Base-by-base conservation (phyloP, 371 early-diverging fungal genomes). In the Chytridium lagenaria region DNA sequence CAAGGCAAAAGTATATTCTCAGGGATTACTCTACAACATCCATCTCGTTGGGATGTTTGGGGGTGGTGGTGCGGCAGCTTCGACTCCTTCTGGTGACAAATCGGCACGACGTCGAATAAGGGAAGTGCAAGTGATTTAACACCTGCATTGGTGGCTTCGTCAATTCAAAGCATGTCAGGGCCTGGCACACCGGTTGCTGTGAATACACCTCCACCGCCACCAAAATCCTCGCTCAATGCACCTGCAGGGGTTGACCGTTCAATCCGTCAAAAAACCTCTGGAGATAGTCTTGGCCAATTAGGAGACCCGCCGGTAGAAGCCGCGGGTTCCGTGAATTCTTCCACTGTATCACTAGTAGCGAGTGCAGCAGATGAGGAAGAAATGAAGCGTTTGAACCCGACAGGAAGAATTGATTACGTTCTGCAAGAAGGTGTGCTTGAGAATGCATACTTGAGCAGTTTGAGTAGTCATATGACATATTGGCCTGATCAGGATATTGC, bases 351-450 rank as follows among this genome's bases (percentile, higher is more conserved):
- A 5, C 23, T 61, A 12, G 55, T 34, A 2, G 3, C 30, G 37
- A 67, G 40, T 0, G 59, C 67, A 16, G 67, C 12, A 10, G 57
- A 68, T 1, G 74, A 73, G 15, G 87, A 67, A 75, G 86, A 74
- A 65, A 80, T 79, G 68, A 76, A 73, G 22, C 61, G 57, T 23
- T 76, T 93, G 65, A 93, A 93, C 78, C 83, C 82, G 12, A 86
- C 87, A 16, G 92, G 92, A 0, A 84, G 93, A 2, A 84, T 94
- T 1, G 94, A 94, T 75, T 93, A 86, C 79, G 90, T 87, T 65
- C 75, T 94, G 38, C 93, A 93, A 78, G 92, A 92, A 72, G 92
- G 92, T 22, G 77, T 92, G 37, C 80, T 93, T 50, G 93, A 93
- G 74, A 91, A 91, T 68, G 88, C 92, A 7, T 94, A 94, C 70